Base-by-base conservation (phyloP, 2,329 filamentous ascomycete genomes). In the Cordyceps tenuipes region DNA sequence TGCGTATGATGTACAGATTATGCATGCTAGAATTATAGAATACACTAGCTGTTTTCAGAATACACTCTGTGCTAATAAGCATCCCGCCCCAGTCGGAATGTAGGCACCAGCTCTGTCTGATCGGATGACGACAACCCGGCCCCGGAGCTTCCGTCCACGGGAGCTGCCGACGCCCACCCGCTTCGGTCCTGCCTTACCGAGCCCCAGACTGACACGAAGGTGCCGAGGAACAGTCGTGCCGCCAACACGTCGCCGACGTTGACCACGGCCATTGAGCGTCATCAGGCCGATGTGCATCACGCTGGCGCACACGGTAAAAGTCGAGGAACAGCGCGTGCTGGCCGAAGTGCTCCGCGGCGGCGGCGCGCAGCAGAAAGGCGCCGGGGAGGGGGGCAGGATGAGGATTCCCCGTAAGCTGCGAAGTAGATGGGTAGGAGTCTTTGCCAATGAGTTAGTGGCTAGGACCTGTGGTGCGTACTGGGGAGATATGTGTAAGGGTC, bases 211-310 rank as follows among this genome's bases (percentile, higher is more conserved):
- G 51, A 44, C n/a, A 57, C 21, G 8, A 57, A 57, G 23, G 55
- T 46, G 17, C 46, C 55, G 7, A 57, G 36, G n/a, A 50, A 3
- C 10, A 57, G 31, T 46, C 55, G 50, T 3, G 55, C 19, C 2
- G 12, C 46, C 21, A 57, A 26, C 12, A 57, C 15, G 34, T 57
- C 55, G n/a, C 55, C 55, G 19, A 57, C 31, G 34, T 57, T 57
- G 26, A 43, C 34, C n/a, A 57, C 46, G 7, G 55, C 55, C 55
- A 57, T 57, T 57, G 21, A 50, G 21, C 47, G 55, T 57, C 55
- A 57, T 57, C 19, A 57, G 31, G 12, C 55, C 55, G 17, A 57
- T 43, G 46, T 57, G 55, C 46, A 21, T 34, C 7, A 43, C 44
- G 55, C 50, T 50, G 46, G 19, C 55, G 34, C 34, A 57, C 23